Evolutionary conservation across 352 stramenopile species (phyloP), one percentile per base, ranked within the genome.

Genomic region (Phytophthora aleatoria): DNA sequence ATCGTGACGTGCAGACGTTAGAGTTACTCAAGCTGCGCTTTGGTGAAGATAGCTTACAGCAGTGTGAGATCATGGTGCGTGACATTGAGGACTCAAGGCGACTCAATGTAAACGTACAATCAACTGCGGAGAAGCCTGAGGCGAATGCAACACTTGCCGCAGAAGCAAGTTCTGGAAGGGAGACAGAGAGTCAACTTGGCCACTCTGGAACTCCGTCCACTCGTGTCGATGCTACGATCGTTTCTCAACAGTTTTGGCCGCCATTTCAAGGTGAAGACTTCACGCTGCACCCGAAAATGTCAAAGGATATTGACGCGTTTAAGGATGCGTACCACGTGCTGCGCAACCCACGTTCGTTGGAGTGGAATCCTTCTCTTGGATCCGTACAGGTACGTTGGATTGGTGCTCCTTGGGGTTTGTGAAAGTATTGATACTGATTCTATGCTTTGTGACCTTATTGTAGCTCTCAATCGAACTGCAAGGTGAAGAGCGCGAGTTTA

Each of bases 31-130:
- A 99, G 67, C 71, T 99, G 12, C 84, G 97, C 16, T 99, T 99
- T 74, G 96, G 97, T 16, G 96, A 99, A 74, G 76, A 90, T 6
- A 94, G 77, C 39, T 87, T 99, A 62, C 85, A 97, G 48, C 90
- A 98, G 50, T 99, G 96, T 55, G 96, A 99, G 74, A 98, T 99
- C 62, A 99, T 99, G 97, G 87, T 99, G 53, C 97, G 97, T 36
- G 96, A 99, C 64, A 96, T 99, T 42, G 94, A 98, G 60, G 96
- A 99, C 57, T 98, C 93, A n/a, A 98, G 98, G 70, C 90, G 95
- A 8, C 85, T 98, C 36, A 95, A 98, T 58, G 64, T 83, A 8
- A 98, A 98, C 66, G 90, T 98, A 51, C 71, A 77, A 47, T 96
- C 61, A 16, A 73, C 63, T 3, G 67, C 83, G 31, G 59, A 64